phyloP scores from a whole-genome alignment of 331 rosid species.

The Acacia concinna region DNA sequence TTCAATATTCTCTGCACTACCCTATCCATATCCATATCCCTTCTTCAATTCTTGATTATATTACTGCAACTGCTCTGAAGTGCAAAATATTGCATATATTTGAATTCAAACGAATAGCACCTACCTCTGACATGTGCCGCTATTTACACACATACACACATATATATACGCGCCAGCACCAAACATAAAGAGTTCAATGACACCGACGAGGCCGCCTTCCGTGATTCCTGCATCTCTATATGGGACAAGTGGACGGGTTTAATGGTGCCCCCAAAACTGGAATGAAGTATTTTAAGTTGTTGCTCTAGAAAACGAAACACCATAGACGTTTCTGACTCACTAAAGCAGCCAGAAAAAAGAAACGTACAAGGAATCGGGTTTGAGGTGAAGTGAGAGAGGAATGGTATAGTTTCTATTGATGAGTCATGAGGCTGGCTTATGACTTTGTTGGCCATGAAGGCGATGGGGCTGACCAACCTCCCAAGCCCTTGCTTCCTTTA shows the following conservation, averaged over 20 bases:
- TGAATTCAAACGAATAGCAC: not conserved
- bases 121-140: not conserved
- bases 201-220: not conserved
- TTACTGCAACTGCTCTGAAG: not conserved
- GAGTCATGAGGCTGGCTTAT: too few relatives aligned
- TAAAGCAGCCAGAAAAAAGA: not conserved
- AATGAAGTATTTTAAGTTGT: not conserved
- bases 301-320: not conserved
- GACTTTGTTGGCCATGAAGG: not conserved
- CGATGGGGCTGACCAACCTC: not conserved
- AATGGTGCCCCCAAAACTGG: not conserved
- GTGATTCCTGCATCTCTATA: not conserved
- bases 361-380: not conserved
- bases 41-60: not conserved
- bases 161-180: too few relatives aligned
- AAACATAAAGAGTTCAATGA: not conserved
- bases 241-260: not conserved
- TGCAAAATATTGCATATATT: not conserved
- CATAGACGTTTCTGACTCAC: not conserved
- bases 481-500: not conserved
- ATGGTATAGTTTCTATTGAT: too few relatives aligned
- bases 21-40: not conserved
- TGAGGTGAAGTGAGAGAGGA: too few relatives aligned
- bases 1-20: not conserved
- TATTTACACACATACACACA: too few relatives aligned